These are phyloP conservation scores for Adansonia madagascariensis DNA, from an alignment of 441 rosid species.

Conservation along the genomic window DNA sequence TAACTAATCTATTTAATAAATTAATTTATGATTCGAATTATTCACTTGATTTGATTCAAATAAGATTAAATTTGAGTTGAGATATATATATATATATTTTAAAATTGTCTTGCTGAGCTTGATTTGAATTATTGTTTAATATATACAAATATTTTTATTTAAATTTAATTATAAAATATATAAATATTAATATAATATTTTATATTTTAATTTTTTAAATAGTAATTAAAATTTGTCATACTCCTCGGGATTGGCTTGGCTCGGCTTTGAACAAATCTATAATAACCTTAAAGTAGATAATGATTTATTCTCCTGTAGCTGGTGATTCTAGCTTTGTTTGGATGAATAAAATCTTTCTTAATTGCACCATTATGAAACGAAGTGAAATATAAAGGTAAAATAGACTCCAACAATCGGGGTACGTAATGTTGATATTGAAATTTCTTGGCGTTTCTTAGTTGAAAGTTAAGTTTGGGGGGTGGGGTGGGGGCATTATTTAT, in stretches of 20 bases:
- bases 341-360: neutral
- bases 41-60: neutral
- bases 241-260: too few species aligned
- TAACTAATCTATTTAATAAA: neutral
- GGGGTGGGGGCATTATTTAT: neutral
- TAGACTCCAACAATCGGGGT: neutral
- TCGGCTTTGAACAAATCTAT: too few species aligned
- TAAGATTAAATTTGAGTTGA: neutral
- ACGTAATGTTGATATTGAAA: slow-evolving; percentile 9
- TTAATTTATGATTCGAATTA: neutral
- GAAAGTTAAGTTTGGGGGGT: neutral
- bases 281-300: neutral
- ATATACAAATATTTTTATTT: too few species aligned
- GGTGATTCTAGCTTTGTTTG: neutral
- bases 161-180: too few species aligned
- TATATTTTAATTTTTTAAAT: too few species aligned
- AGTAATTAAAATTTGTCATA: too few species aligned
- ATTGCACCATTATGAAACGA: neutral
- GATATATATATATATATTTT: too few species aligned
- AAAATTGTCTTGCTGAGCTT: too few species aligned
- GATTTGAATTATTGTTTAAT: too few species aligned
- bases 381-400: neutral
- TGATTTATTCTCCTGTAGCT: too few species aligned
- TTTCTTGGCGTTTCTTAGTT: neutral
- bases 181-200: too few species aligned